Evolutionary conservation across 148 eudicot genomes (phyloP), one percentile per base, ranked within the genome.

Genomic region (Pharnaceum exiguum): DNA sequence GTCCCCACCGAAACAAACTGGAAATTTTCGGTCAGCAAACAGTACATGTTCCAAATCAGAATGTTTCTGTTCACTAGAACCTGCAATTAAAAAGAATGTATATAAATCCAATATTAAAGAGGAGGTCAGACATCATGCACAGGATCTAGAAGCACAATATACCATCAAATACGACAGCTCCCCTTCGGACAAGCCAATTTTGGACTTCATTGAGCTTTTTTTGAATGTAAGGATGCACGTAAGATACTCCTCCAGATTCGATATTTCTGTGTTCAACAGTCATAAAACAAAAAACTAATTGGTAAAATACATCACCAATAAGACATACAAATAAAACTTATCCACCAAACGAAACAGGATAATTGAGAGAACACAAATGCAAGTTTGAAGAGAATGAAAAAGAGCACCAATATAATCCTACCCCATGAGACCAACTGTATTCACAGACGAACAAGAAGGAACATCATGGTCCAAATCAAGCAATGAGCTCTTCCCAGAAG

Each of bases 161-260:
- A 82, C 96, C 88, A 61, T 66, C 65, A 59, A 28, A 26, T 35
- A 70, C 82, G 46, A 17, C 27, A 61, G 32, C 47, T 53, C 48
- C 46, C 25, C 35, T 63, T 31, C 31, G 51, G 24, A 52, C 28
- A 46, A 75, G 60, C 38, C 55, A 60, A 60, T 64, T 68, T 62
- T 60, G 79, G 60, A 68, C 68, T 65, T 78, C 80, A 55, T 59
- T 63, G 52, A 84, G 51, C 60, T 70, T 73, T 52, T 73, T 71
- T 59, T 57, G 69, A 47, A 81, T 62, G 55, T 70, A 71, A 13
- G 95, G 91, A 60, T 85, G 90, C 58, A 89, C 64, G 45, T 69
- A 81, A 55, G 82, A 75, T 55, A 64, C 40, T 33, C 73, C 52
- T 44, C 58, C 64, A 22, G 57, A 46, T 47, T 73, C 76, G 11